phyloP scores from a whole-genome alignment of 164 flowering plant genomes.

The Vitis cinerea region DNA sequence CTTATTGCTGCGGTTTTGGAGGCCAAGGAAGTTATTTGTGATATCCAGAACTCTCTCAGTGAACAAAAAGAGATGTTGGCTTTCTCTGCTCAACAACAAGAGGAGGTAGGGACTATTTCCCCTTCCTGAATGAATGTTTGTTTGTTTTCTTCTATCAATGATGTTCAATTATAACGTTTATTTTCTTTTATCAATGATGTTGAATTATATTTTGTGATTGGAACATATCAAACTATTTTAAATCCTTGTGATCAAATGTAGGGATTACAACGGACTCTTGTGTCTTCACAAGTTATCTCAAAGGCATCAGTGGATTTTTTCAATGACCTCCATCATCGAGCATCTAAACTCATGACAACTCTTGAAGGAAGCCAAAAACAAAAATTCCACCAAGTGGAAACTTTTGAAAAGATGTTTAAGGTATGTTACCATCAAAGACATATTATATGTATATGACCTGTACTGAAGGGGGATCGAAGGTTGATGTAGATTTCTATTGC shows the following conservation, averaged over 20 bases:
- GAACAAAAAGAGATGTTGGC: constrained; percentile 54
- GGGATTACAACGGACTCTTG: constrained; percentile 60
- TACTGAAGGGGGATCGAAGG: neutral
- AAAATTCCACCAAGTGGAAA: constrained; percentile 32
- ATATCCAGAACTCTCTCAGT: constrained; percentile 49
- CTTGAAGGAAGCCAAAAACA: constrained; percentile 52
- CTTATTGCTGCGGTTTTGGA: constrained; percentile 45
- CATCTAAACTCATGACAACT: constrained; percentile 40
- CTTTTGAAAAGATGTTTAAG: constrained; percentile 65
- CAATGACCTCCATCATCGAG: constrained; percentile 42
- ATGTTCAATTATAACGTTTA: neutral
- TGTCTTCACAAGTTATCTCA: constrained; percentile 61
- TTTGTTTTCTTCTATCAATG: neutral
- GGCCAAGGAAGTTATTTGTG: constrained; percentile 52
- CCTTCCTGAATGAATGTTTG: neutral
- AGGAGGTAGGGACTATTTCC: constrained; percentile 44
- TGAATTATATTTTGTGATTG: neutral
- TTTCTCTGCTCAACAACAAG: constrained; percentile 55
- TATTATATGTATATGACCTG: neutral
- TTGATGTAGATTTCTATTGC: constrained; percentile 9
- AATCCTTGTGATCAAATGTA: constrained; percentile 18
- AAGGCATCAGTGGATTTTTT: constrained; percentile 54
- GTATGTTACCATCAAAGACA: constrained; percentile 23
- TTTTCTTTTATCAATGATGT: neutral
- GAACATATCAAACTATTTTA: neutral